Conservation (phyloP, 2,329 filamentous ascomycete species). For the Apiospora malaysiana region DNA sequence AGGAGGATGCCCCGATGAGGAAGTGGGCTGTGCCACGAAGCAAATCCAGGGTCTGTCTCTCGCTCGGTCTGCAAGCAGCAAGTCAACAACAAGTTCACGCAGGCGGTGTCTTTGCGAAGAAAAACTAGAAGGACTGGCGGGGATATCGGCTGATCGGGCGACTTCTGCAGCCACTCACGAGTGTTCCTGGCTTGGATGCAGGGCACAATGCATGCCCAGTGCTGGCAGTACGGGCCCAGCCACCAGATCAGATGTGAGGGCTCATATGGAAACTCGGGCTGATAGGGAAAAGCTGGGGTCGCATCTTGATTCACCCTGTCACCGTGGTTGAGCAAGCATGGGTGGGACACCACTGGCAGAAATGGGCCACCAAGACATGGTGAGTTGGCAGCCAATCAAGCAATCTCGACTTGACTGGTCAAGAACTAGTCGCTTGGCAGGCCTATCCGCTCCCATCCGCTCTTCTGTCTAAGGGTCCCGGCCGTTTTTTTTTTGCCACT, state of each 20-base stretch:
- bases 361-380: slow-evolving; percentile 1
- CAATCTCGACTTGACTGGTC: slow-evolving; percentile 4
- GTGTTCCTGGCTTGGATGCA: slow-evolving; percentile 7
- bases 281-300: slow-evolving; percentile 14
- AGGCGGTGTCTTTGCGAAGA: neutral
- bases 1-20: neutral
- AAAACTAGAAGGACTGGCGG: neutral
- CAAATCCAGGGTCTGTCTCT: neutral
- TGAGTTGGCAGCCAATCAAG: slow-evolving; percentile 18
- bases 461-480: neutral
- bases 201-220: slow-evolving; percentile 9
- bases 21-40: slow-evolving; percentile 16
- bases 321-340: slow-evolving; percentile 10
- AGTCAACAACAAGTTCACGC: slow-evolving; percentile 2
- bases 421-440: slow-evolving; percentile 16
- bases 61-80: neutral
- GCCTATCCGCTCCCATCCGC: neutral
- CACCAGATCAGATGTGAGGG: neutral
- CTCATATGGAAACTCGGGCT: neutral
- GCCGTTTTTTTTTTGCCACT: slow-evolving; percentile 22
- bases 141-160: neutral
- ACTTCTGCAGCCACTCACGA: slow-evolving; percentile 15
- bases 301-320: slow-evolving; percentile 18
- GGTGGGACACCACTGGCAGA: neutral
- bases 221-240: neutral